Evolutionary conservation across 257 asterid species (phyloP).

Genomic region (Eustoma russellianum): DNA sequence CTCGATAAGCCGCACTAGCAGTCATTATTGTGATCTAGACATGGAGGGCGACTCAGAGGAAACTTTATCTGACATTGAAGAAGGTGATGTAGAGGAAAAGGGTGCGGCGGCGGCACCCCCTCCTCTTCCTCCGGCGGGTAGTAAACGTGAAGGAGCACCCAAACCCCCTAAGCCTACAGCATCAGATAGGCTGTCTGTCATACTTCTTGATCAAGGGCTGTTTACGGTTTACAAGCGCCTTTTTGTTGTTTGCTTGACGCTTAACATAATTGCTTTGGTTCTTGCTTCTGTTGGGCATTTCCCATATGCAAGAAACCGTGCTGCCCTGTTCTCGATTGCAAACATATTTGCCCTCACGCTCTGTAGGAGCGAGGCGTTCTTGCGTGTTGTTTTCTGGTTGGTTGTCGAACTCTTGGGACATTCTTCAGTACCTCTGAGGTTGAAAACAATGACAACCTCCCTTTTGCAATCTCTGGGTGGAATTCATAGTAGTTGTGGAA

Average conservation of each 20-base stretch:
- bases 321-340: constrained; percentile 45
- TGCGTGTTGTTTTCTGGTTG: constrained; percentile 51
- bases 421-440: constrained; percentile 38
- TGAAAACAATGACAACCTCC: constrained; percentile 46
- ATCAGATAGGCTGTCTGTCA: constrained; percentile 38
- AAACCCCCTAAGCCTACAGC: constrained; percentile 9
- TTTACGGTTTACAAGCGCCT: constrained; percentile 68
- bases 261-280: constrained; percentile 33
- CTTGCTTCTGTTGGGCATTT: constrained; percentile 48
- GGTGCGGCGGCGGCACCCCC: constrained; percentile 5
- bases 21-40: constrained; percentile 62
- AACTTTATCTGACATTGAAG: constrained; percentile 33
- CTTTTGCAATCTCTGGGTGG: constrained; percentile 62
- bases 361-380: constrained; percentile 57
- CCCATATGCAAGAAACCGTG: constrained; percentile 31
- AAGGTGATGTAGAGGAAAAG: constrained; percentile 23
- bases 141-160: constrained; percentile 13
- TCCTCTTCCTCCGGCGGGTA: constrained; percentile 13
- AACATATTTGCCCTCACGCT: constrained; percentile 47
- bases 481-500: constrained; percentile 61
- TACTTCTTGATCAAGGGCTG: constrained; percentile 72
- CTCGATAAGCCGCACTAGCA: constrained; percentile 18
- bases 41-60: constrained; percentile 15
- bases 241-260: constrained; percentile 32
- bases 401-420: constrained; percentile 49